Conservation (phyloP, 768 basidiomycete genomes). For the Lactarius hengduanensis region DNA sequence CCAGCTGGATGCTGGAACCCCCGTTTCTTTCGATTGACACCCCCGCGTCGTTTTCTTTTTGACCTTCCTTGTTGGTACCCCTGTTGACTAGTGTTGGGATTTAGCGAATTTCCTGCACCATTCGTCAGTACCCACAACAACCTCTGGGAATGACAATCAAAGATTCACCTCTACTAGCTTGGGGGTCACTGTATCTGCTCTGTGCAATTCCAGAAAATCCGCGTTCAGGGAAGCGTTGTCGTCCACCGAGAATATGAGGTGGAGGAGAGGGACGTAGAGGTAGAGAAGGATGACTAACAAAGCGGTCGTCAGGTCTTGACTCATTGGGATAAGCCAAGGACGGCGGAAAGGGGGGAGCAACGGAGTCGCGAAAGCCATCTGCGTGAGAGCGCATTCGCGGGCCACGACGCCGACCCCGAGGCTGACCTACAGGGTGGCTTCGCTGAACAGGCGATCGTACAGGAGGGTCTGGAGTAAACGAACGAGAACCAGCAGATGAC, state of each 20-base stretch:
- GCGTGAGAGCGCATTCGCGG: constrained; percentile 12
- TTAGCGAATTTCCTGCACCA: constrained; percentile 8
- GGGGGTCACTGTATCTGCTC: constrained; percentile 13
- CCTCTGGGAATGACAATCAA: background rate
- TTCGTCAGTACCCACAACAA: constrained; percentile 7
- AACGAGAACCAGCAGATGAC: constrained; percentile 57
- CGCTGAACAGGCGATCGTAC: constrained; percentile 17
- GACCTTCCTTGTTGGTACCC: constrained; percentile 6
- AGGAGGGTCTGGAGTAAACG: constrained; percentile 21
- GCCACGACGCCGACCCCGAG: constrained; percentile 7
- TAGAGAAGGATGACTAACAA: constrained; percentile 21
- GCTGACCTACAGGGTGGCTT: constrained; percentile 23
- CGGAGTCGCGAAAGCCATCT: constrained; percentile 15
- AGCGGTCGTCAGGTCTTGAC: constrained; percentile 19
- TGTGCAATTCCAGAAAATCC: constrained; percentile 15
- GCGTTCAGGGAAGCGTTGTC: constrained; percentile 12
- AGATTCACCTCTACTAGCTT: constrained; percentile 17
- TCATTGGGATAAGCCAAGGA: constrained; percentile 15
- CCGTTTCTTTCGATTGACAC: constrained; percentile 25
- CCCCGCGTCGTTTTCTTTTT: constrained; percentile 24
- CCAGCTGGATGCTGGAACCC: constrained; percentile 6
- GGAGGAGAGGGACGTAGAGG: constrained; percentile 24
- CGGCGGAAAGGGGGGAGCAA: background rate
- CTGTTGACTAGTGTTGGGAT: constrained; percentile 9
- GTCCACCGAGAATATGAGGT: constrained; percentile 13